phyloP scores from a whole-genome alignment of 2,329 filamentous ascomycete genomes.

The Colletotrichum abscissum region DNA sequence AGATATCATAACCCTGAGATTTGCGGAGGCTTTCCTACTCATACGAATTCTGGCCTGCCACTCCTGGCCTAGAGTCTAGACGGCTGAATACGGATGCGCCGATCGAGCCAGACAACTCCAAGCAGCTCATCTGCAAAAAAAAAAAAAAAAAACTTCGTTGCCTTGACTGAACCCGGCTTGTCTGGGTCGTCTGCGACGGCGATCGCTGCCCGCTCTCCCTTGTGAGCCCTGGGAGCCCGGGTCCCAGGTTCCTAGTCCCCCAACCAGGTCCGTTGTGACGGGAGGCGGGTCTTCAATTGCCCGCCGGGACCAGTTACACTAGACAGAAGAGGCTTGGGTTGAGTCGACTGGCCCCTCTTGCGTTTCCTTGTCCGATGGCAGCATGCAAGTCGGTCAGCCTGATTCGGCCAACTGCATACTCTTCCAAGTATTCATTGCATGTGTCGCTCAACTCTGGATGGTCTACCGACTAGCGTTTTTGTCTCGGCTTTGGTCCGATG shows the following conservation, averaged over 20 bases:
- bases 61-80: neutral
- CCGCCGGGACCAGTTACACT: constrained; percentile 22
- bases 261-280: constrained; percentile 16
- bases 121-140: constrained; percentile 1
- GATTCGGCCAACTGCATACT: constrained; percentile 4
- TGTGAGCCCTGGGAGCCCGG: constrained; percentile 25
- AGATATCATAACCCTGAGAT: neutral
- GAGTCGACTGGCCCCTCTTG: constrained; percentile 9
- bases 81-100: neutral
- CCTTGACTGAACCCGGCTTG: constrained; percentile 7
- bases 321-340: constrained; percentile 27
- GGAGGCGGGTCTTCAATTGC: constrained; percentile 31
- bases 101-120: neutral
- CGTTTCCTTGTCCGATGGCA: constrained; percentile 1
- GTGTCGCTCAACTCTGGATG: neutral
- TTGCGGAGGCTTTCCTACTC: neutral
- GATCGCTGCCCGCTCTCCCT: constrained; percentile 29
- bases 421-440: neutral
- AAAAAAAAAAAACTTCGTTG: neutral
- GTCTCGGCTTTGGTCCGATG: neutral
- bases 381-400: constrained; percentile 23
- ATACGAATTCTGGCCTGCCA: neutral
- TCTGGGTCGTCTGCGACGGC: constrained; percentile 24
- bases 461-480: neutral
- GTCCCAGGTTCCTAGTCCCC: constrained; percentile 21